phyloP scores from a whole-genome alignment of 176 grass and related monocot species.

The Lolium perenne region DNA sequence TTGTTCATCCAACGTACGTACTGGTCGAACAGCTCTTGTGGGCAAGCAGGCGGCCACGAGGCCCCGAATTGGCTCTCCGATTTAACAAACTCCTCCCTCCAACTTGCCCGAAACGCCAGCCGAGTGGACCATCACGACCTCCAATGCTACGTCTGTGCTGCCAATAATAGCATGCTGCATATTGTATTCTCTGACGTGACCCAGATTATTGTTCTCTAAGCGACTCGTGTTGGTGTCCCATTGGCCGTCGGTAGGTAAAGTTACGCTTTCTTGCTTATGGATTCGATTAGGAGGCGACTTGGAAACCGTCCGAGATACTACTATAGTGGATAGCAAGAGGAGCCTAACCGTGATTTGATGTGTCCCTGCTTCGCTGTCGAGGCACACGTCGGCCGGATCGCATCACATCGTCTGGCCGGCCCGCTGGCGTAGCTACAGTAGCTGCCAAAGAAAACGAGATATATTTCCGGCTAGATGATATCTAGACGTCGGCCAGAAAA shows the following conservation, averaged over 20 bases:
- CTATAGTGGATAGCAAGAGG: background rate
- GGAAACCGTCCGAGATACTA: too few relatives aligned
- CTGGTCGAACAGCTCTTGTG: conserved; percentile 32
- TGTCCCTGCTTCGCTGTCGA: background rate
- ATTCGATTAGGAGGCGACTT: background rate
- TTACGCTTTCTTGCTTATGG: background rate
- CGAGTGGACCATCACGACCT: background rate
- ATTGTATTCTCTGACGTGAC: background rate
- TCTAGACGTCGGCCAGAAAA: too few relatives aligned
- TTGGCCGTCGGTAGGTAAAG: background rate
- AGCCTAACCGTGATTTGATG: background rate
- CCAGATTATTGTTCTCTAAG: background rate
- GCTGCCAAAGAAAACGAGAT: background rate
- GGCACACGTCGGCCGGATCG: background rate
- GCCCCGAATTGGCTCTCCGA: background rate
- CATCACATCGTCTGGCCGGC: background rate
- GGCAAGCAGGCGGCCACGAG: conserved; percentile 44
- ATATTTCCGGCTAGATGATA: too few relatives aligned
- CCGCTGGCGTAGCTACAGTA: background rate
- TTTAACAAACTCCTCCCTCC: conserved; percentile 23
- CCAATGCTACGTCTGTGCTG: background rate
- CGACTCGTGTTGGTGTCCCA: background rate
- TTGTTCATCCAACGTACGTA: conserved; percentile 64
- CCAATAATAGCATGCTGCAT: conserved; percentile 33
- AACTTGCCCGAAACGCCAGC: conserved; percentile 34